phyloP scores from a whole-genome alignment of 345 rosid species.

The Moricandia arvensis region DNA sequence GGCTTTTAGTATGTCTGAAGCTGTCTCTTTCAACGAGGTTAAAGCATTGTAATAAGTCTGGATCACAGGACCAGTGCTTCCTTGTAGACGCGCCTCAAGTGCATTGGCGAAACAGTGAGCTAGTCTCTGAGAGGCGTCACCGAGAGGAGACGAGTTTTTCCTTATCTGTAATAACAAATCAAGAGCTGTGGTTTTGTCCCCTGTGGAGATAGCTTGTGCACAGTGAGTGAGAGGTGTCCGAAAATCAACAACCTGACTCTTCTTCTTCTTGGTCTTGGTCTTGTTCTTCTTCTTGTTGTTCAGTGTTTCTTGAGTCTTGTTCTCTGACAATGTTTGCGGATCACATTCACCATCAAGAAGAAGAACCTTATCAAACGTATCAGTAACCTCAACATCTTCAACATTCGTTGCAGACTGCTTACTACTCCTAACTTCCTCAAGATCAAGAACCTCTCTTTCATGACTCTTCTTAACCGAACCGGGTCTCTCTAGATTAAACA shows the following conservation, averaged over 20 bases:
- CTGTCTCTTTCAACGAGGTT: conserved; percentile 41
- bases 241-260: conserved; percentile 65
- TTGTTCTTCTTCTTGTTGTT: conserved; percentile 39
- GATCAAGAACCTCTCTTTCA: conserved; percentile 47
- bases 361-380: conserved; percentile 66
- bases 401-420: conserved; percentile 55
- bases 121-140: conserved; percentile 75
- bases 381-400: conserved; percentile 61
- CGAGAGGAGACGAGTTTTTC: conserved; percentile 58
- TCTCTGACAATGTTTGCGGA: conserved; percentile 13
- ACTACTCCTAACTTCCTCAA: conserved; percentile 57
- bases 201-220: conserved; percentile 76
- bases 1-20: conserved; percentile 65
- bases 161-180: conserved; percentile 67
- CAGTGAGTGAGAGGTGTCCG: conserved; percentile 61
- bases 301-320: not conserved
- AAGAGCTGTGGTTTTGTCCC: conserved; percentile 59
- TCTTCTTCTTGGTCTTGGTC: conserved; percentile 35
- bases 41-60: conserved; percentile 36
- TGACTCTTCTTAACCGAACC: conserved; percentile 52
- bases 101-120: conserved; percentile 81
- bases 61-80: conserved; percentile 35
- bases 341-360: conserved; percentile 36
- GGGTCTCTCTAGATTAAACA: conserved; percentile 33
- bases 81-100: conserved; percentile 74